Conservation (phyloP, 306 rosid genomes). For the Cajanus cajan region DNA sequence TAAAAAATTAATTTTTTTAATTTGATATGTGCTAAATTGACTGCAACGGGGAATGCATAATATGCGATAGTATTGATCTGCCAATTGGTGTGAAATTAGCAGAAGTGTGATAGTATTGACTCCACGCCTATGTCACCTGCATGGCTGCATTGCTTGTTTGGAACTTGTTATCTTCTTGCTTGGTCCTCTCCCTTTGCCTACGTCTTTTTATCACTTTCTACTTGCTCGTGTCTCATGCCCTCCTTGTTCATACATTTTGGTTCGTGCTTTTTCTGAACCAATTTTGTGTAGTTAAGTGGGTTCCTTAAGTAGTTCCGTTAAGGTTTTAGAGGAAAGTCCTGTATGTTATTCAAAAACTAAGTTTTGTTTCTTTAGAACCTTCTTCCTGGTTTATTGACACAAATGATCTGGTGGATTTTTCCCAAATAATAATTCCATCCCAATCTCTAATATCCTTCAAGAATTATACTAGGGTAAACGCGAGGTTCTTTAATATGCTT, state of each 20-base stretch:
- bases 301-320: background rate
- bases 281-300: background rate
- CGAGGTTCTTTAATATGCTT: background rate
- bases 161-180: background rate
- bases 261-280: background rate
- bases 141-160: background rate
- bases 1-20: background rate
- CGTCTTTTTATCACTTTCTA: background rate
- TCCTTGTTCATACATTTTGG: background rate
- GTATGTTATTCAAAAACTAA: background rate
- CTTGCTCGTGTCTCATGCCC: background rate
- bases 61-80: background rate
- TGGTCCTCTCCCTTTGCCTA: background rate
- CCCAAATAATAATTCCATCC: background rate
- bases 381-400: background rate
- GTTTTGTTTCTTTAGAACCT: background rate
- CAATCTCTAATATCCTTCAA: background rate
- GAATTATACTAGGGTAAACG: background rate
- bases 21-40: background rate
- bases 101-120: background rate
- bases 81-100: background rate
- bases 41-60: background rate
- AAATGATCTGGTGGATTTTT: background rate
- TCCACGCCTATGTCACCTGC: background rate
- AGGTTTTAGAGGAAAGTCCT: background rate